Percentiles rank a stretch among this genome's conserved stretches.
phyloP scores from a whole-genome alignment of 805 yeast species.

The Candida railenensis region DNA sequence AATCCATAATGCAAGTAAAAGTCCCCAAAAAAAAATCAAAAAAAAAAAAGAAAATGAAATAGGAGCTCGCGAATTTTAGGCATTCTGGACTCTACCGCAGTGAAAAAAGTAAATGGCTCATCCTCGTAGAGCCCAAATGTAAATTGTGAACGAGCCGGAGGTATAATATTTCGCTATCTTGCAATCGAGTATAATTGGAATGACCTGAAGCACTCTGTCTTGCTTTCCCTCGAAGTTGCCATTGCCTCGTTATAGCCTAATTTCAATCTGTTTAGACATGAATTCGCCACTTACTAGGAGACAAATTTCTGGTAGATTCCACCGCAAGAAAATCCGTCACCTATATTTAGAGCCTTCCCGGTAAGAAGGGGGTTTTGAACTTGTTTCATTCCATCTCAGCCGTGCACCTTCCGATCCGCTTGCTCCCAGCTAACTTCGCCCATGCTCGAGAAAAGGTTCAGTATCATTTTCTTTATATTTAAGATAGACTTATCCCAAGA shows the following conservation, averaged over 20 bases:
- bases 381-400: slow-evolving; percentile 6
- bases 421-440: slow-evolving; percentile 1
- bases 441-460: neutral
- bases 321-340: slow-evolving; percentile 1
- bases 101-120: neutral
- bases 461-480: too few species aligned
- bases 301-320: neutral
- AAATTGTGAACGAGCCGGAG: too few species aligned
- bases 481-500: too few species aligned
- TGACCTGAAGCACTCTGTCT: too few species aligned
- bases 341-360: slow-evolving; percentile 1
- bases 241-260: too few species aligned
- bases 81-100: neutral
- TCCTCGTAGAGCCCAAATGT: too few species aligned
- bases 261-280: too few species aligned
- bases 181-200: too few species aligned
- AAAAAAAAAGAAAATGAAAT: neutral
- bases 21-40: neutral
- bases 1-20: neutral
- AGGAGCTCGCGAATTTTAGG: neutral
- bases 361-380: neutral
- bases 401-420: slow-evolving; percentile 4
- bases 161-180: too few species aligned
- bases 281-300: neutral
- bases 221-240: too few species aligned